Evolutionary conservation across 2,329 filamentous ascomycete species (phyloP), one percentile per base, ranked within the genome.

Genomic region (Fusarium mundagurra): DNA sequence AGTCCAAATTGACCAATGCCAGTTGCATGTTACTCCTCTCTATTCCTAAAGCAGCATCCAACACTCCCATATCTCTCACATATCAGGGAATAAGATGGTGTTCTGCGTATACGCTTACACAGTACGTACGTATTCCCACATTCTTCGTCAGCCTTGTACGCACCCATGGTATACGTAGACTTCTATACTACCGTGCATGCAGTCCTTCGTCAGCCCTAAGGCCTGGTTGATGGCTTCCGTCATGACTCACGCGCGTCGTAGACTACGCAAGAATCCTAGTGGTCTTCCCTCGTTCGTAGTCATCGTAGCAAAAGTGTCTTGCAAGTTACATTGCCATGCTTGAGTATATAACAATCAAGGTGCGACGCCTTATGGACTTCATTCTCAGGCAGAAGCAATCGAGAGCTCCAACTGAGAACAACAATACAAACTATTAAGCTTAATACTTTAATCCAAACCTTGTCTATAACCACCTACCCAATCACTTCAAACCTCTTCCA

Each of bases 211-310:
- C 61, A 67, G 48, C 54, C 61, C 29, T 67, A 36, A 57, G 62
- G 50, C 60, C 69, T 64, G 55, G 50, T 27, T 48, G 24, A 24
- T 44, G 31, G 47, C 18, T 68, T 73, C 67, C 74, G 76, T 79
- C 62, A 77, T 76, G 77, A 79, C 57, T 78, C 76, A 78, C 77
- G 76, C 63, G 43, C 65, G 44, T 36, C 60, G 59, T 24, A 61
- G 51, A 43, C 54, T 75, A 65, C 69, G 64, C 69, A 73, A 68
- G 44, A 61, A 57, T 44, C 34, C 17, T 33, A 14, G 20, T 39
- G 14, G 27, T 48, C 29, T 47, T 24, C 34, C 11, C 34, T n/a
- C 29, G 24, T 33, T 39, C 24, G 41, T 38, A 43, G 51, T 50
- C 44, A 34, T 29, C 17, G 45, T 53, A 22, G 34, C 22, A 34